These are phyloP conservation scores for Zoysia pacifica DNA, from an alignment of 176 grass and related monocot species.

Conservation along the genomic window DNA sequence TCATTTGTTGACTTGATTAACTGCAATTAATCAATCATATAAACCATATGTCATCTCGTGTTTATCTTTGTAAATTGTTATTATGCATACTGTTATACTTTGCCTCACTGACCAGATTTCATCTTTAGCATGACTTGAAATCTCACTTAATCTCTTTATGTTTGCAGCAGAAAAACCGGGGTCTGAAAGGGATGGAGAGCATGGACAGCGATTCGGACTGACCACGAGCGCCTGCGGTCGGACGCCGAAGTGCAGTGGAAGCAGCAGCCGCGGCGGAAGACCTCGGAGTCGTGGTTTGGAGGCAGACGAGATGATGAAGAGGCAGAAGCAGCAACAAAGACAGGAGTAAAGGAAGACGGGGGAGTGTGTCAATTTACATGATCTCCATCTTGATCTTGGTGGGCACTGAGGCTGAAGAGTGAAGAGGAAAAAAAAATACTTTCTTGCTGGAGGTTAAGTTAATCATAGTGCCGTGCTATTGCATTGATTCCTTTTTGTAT, in stretches of 20 bases:
- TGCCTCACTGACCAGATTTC: too few relatives aligned
- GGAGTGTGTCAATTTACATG: neutral
- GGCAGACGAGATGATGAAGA: neutral
- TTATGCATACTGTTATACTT: too few relatives aligned
- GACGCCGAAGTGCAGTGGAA: neutral
- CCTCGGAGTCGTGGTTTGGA: neutral
- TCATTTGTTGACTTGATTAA: neutral
- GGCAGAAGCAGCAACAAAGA: neutral
- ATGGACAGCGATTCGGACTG: slow-evolving; percentile 76
- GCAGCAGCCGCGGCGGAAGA: neutral
- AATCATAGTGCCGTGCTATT: slow-evolving; percentile 19
- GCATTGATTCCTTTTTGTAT: slow-evolving; percentile 45
- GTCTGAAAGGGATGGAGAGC: slow-evolving; percentile 73
- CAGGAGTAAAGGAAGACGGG: neutral
- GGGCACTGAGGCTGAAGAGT: neutral
- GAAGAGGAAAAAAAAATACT: neutral
- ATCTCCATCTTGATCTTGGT: neutral
- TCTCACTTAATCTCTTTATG: neutral
- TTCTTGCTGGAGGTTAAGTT: neutral
- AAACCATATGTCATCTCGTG: too few relatives aligned
- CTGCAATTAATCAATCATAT: too few relatives aligned
- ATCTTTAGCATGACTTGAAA: neutral
- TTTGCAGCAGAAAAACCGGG: slow-evolving; percentile 53
- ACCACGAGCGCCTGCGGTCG: neutral
- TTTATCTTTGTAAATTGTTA: too few relatives aligned